Base-by-base conservation (phyloP, 805 yeast genomes). In the Saturnispora halmiae region DNA sequence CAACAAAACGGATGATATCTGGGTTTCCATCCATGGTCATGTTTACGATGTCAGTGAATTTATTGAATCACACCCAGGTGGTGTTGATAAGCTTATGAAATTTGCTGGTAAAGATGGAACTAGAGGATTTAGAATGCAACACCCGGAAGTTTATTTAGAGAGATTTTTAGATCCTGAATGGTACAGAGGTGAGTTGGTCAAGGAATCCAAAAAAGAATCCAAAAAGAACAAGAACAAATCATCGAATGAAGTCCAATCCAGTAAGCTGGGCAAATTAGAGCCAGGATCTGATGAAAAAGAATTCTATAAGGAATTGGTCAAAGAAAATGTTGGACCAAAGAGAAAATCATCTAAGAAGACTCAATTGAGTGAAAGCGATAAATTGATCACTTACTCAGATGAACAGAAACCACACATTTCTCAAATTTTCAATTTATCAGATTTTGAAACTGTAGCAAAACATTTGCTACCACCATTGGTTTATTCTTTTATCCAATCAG, bases 61-160 rank as follows among this genome's bases (percentile, higher is more conserved):
- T 59, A 55, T 90, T 27, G 66, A 74, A 39, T 87, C 76, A 56
- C 98, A 90, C 51, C 98, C 98, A 0, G 98, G 98, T 24, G 98
- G 98, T 2, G 76, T 67, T 4, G 77, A 74, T 7, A 84, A 85
- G 53, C 61, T 90, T 31, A 66, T 84, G 75, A 71, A 74, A 38
- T 75, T 82, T 53, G 94, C 94, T 1, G 96, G 96, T 0, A 45
- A 41, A 13, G 75, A 74, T 52, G 78, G 74, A 6, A 62, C 73
- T 3, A 46, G 41, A 16, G 54, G 57, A 2, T 60, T 58, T 41
- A 42, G 44, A 14, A 20, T 51, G 10, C 55, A 58, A 46, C 64
- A 60, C 36, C 48, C 53, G 1, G 50, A 51, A 22, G 50, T 46
- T 10, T 47, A 56, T 33, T 30, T 60, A 11, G 57, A 53, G 13